Base-by-base conservation (phyloP, 2,329 filamentous ascomycete species). In the Myotisia sp. region DNA sequence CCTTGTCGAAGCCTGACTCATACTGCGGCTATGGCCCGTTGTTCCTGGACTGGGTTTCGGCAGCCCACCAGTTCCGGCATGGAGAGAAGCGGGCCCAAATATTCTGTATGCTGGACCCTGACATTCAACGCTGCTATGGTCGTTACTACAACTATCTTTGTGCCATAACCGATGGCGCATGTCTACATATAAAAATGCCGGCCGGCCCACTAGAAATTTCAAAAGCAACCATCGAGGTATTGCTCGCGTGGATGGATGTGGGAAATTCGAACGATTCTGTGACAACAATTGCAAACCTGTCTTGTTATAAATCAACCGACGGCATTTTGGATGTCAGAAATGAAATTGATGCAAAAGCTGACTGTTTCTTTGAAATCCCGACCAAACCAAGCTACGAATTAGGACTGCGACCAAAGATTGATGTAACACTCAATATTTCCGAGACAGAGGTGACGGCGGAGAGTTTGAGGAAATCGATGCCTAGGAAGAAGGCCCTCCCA, bases 11-110 rank as follows among this genome's bases (percentile, higher is more conserved):
- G 2, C 18, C 46, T 45, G 9, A 30, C 5, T 35, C 42, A 1
- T 63, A 55, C 30, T 58, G 53, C 1, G 48, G 51, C 0, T 44
- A 39, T 7, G 61, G 57, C 0, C 39, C 44, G 1, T 35, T 45
- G 3, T 68, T 68, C 32, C 39, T 47, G 2, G 65, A 68, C 44
- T 70, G 64, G 65, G 51, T 58, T 0, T 52, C 52, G 0, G 59
- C 52, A 1, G 50, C 54, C 14, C 50, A 46, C 3, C 51, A 51
- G 0, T 44, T 69, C 5, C 42, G 46, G 18, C 28, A 38, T 5
- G 53, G 57, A 5, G 44, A 47, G 10, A 63, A 60, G 45, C 54
- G 52, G 36, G 61, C 58, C 1, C 58, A 63, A 28, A 59, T 68
- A 4, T 67, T 66, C 44, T 52, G 53, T 31, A 48, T 68, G 17